Conservation (phyloP, 345 rosid genomes). For the Passiflora organensis region DNA sequence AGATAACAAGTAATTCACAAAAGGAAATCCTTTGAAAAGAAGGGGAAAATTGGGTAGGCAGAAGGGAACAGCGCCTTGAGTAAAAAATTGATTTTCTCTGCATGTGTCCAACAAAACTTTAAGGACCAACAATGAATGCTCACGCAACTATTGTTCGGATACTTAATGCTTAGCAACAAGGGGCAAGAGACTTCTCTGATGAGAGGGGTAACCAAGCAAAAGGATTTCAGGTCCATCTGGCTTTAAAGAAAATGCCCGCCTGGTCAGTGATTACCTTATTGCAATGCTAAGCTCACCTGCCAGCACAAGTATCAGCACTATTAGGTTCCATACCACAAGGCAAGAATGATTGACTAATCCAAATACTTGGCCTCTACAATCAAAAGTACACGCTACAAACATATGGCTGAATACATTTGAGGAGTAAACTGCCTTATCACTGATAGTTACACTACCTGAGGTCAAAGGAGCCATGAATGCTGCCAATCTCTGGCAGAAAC, state of each 20-base stretch:
- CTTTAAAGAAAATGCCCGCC: constrained; percentile 70
- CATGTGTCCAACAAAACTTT: neutral
- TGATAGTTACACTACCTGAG: constrained; percentile 76
- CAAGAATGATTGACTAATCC: neutral
- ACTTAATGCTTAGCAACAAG: constrained; percentile 90
- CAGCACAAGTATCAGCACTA: constrained; percentile 10
- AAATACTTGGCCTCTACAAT: neutral
- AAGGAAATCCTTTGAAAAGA: too few relatives aligned
- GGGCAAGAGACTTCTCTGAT: constrained; percentile 87
- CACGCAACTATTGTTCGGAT: constrained; percentile 1
- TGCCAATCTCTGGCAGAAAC: constrained; percentile 70
- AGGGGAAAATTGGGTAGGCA: too few relatives aligned
- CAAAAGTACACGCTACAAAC: neutral
- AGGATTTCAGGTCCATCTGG: constrained; percentile 78
- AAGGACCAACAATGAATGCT: neutral
- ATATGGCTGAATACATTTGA: constrained; percentile 50
- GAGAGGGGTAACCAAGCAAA: constrained; percentile 90
- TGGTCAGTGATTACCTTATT: constrained; percentile 69
- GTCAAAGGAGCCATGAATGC: constrained; percentile 96
- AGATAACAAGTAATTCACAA: neutral
- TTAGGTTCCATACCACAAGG: neutral
- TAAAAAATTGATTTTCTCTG: neutral
- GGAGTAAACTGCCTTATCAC: constrained; percentile 52
- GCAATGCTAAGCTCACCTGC: constrained; percentile 75
- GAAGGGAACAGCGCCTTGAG: neutral